Conservation (phyloP, 371 early-diverging fungal genomes). For the Apophysomyces variabilis region DNA sequence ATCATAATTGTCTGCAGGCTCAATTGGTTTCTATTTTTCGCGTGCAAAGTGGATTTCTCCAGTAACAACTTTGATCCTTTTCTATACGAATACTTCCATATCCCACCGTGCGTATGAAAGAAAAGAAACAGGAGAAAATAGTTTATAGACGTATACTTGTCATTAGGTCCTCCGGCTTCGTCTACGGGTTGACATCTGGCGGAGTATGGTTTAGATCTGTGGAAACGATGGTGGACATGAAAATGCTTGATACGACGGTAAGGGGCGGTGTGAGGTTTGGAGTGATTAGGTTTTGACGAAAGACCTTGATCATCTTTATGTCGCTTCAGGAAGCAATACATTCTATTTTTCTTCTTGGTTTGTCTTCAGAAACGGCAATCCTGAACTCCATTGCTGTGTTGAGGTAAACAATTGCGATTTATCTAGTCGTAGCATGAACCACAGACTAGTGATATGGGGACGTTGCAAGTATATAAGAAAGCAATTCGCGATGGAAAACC, state of each 20-base stretch:
- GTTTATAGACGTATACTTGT: not conserved
- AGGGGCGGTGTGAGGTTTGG: not conserved
- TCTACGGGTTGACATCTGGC: not conserved
- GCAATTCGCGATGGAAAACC: not conserved
- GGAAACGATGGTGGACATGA: not conserved
- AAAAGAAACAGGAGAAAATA: not conserved
- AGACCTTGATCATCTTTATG: not conserved
- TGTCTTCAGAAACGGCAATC: not conserved
- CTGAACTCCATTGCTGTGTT: not conserved
- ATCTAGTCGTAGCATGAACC: not conserved
- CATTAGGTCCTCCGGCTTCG: not conserved
- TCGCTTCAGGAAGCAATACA: not conserved
- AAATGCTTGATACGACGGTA: slow-evolving; percentile 1
- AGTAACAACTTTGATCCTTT: not conserved
- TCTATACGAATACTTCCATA: not conserved
- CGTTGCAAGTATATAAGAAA: not conserved
- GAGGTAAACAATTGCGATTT: not conserved
- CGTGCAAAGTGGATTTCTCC: not conserved
- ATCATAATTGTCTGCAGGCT: not conserved
- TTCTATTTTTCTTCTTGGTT: not conserved
- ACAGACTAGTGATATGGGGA: not conserved
- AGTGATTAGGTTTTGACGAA: not conserved
- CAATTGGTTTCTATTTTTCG: not conserved
- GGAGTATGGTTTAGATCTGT: not conserved
- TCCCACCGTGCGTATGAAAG: not conserved